phyloP scores from a whole-genome alignment of 164 flowering plant species.

The Protea cynaroides region DNA sequence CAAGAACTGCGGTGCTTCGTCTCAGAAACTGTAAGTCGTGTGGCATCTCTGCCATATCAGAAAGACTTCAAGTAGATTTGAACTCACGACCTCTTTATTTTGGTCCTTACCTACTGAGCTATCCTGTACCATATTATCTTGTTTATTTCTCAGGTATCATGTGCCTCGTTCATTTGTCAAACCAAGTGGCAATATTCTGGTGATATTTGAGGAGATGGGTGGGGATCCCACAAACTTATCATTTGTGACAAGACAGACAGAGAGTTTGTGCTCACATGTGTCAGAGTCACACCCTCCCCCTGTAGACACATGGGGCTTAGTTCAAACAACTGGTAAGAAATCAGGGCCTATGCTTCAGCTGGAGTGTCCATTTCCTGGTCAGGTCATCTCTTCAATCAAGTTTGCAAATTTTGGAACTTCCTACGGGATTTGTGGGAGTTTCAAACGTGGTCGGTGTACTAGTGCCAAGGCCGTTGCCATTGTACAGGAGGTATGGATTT shows the following conservation, averaged over 20 bases:
- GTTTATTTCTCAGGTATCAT: conserved; percentile 55
- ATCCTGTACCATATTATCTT: not conserved
- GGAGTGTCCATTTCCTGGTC: conserved; percentile 58
- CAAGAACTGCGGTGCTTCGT: conserved; percentile 79
- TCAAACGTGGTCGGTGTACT: conserved; percentile 65
- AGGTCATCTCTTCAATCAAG: conserved; percentile 68
- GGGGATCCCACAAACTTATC: conserved; percentile 76
- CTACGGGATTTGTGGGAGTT: conserved; percentile 68
- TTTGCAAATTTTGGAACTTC: conserved; percentile 98
- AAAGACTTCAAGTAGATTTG: too few species aligned
- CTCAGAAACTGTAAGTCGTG: conserved; percentile 63
- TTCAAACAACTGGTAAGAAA: conserved; percentile 21
- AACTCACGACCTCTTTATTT: too few species aligned
- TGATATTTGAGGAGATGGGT: conserved; percentile 83
- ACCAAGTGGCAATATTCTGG: conserved; percentile 63
- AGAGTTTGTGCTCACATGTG: conserved; percentile 55
- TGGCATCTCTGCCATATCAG: not conserved
- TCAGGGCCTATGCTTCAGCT: conserved; percentile 49
- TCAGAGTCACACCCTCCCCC: conserved; percentile 76
- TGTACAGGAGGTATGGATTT: conserved; percentile 53
- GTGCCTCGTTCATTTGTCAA: conserved; percentile 84
- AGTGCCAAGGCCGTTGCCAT: conserved; percentile 51
- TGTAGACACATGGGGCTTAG: conserved; percentile 56
- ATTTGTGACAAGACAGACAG: conserved; percentile 41
- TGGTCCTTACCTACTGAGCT: too few species aligned